Base-by-base conservation (phyloP, 2,329 filamentous ascomycete species). In the Aspergillus jensenii region DNA sequence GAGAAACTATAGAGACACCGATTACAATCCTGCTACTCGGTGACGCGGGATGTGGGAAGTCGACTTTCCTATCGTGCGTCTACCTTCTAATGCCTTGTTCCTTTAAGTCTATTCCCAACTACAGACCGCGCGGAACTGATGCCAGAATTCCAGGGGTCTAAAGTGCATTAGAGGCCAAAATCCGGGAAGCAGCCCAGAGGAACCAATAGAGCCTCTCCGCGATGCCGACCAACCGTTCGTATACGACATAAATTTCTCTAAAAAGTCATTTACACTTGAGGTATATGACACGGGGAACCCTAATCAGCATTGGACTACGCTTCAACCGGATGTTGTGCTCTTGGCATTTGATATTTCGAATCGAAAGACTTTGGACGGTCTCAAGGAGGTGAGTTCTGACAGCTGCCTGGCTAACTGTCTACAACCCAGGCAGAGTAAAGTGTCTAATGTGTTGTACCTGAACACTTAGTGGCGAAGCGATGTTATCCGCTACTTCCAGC, bases 11-110 rank as follows among this genome's bases (percentile, higher is more conserved):
- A 21, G 56, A 62, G 19, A 61, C 56, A n/a, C 66, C 67, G 17
- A 71, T 75, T 25, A 74, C 69, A 4, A 60, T 87, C 50, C 76
- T 87, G 6, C 74, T 87, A 15, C 75, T 87, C 2, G 85, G 85
- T 52, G 84, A 87, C 58, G 67, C 79, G 39, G 83, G 81, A 51
- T 83, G 85, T 46, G 85, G 85, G 57, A 87, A 87, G 72, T 84
- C 84, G 51, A 85, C 83, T 9, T 87, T 87, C 61, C 71, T 87
- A 60, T 84, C 84, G 82, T 86, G 76, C 70, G 83, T 81, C 44
- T 45, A 52, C 27, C 49, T 50, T 37, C n/a, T n/a, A 9, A 7
- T 25, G 21, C 14, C 17, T 3, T 25, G 4, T 35, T 5, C 4
- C 14, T n/a, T 12, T 14, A 23, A 14, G 9, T 9, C 21, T 21